A percentile compares a stretch with the other conserved stretches of the same genome.
These are phyloP conservation scores for Macrophomina phaseolina DNA, from an alignment of 2,329 filamentous ascomycete genomes.

Conservation along the genomic window DNA sequence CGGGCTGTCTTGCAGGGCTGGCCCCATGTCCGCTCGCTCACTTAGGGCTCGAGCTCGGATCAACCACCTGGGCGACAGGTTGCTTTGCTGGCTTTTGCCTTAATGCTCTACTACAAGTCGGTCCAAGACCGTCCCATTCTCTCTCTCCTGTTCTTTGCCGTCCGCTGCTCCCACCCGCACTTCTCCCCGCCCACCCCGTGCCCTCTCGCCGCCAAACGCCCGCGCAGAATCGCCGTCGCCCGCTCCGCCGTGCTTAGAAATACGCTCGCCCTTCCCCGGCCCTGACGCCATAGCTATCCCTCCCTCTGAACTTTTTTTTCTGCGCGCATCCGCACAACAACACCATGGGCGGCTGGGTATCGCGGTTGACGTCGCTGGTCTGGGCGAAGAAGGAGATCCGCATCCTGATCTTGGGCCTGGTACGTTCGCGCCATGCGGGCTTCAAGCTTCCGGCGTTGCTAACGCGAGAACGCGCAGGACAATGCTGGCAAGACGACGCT, in stretches of 20 bases:
- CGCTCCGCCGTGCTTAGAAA: constrained; percentile 1
- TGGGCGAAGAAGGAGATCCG: constrained; percentile 98
- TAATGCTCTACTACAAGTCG: too few species aligned
- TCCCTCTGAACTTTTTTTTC: constrained; percentile 16
- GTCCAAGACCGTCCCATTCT: constrained; percentile 5
- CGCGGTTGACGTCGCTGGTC: constrained; percentile 70
- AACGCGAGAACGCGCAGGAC: constrained; percentile 64
- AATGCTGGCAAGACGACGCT: constrained; percentile 98
- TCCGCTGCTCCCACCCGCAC: neutral
- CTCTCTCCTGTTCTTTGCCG: neutral
- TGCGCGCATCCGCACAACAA: neutral
- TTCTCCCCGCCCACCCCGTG: neutral
- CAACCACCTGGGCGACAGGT: neutral
- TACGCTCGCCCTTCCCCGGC: constrained; percentile 23
- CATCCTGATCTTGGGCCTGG: constrained; percentile 91
- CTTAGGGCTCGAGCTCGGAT: constrained; percentile 23
- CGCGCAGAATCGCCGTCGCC: neutral
- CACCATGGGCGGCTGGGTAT: constrained; percentile 62
- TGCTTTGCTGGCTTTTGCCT: too few species aligned
- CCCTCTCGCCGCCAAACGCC: neutral
- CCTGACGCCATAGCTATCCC: constrained; percentile 24
- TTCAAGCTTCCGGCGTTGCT: constrained; percentile 1
- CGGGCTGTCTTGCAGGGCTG: too few species aligned
- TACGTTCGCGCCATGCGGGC: constrained; percentile 54
- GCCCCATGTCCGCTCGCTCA: neutral